phyloP scores from a whole-genome alignment of 2,329 filamentous ascomycete genomes.

The Colletotrichum coccodes region DNA sequence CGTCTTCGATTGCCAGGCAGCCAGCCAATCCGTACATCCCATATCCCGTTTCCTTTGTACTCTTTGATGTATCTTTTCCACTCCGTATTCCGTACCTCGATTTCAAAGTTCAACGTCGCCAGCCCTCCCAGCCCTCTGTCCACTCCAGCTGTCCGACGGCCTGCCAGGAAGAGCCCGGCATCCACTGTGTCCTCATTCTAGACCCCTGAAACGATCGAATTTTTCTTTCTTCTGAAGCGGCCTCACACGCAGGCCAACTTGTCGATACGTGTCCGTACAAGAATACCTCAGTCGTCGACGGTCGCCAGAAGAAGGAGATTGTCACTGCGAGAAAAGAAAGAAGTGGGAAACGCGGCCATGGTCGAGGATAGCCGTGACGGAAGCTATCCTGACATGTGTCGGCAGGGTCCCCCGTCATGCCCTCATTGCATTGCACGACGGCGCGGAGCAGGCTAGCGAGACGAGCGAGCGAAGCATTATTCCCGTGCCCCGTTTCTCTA shows the following conservation, averaged over 20 bases:
- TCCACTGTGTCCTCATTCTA: slow-evolving; percentile 28
- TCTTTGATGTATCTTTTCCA: slow-evolving; percentile 1
- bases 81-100: neutral
- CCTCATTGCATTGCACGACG: slow-evolving; percentile 22
- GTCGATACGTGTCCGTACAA: slow-evolving; percentile 1
- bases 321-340: neutral
- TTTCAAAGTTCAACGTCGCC: slow-evolving; percentile 14
- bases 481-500: neutral
- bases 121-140: slow-evolving; percentile 3
- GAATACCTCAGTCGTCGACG: neutral
- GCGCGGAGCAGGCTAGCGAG: slow-evolving; percentile 6
- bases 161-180: slow-evolving; percentile 25
- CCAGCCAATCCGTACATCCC: slow-evolving; percentile 22
- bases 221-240: slow-evolving; percentile 25
- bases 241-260: neutral
- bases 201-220: slow-evolving; percentile 33
- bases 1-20: slow-evolving; percentile 19
- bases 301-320: slow-evolving; percentile 8
- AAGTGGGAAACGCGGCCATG: neutral
- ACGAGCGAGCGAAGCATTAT: slow-evolving; percentile 5
- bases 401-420: neutral
- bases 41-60: neutral
- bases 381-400: neutral
- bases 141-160: slow-evolving; percentile 12
- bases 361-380: neutral